Base-by-base conservation (phyloP, 2,329 filamentous ascomycete species). In the Drechslera avenae region DNA sequence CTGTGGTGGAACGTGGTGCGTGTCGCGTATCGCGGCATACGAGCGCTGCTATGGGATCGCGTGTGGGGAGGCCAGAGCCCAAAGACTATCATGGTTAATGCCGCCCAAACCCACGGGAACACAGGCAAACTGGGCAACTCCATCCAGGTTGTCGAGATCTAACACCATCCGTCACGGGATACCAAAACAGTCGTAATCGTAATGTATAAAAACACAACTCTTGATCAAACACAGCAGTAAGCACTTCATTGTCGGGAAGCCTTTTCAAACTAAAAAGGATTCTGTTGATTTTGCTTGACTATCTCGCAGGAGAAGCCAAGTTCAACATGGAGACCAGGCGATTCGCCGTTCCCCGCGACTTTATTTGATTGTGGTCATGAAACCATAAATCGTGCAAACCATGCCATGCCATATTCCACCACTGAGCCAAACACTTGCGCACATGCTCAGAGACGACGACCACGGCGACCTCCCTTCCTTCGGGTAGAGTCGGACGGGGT, bases 381-480 rank as follows among this genome's bases (percentile, higher is more conserved):
- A 63, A 61, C 57, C 68, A 59, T 71, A 66, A 68, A 62, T 68
- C 66, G 66, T 66, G 65, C 62, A 56, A 42, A 62, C 60, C 58
- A 67, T 68, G 64, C 64, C 68, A 71, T 66, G 59, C 66, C 62
- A 62, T 59, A 57, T 55, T 57, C 62, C 65, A 66, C 56, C 60
- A 66, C 54, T 57, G 62, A 59, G 62, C 61, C 75, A 74, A 45
- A 73, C 72, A 56, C 54, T 62, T 58, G 49, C 63, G 72, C 71
- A 77, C 62, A 76, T 73, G 78, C 81, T 90, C 84, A 99, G 81
- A 99, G 90, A 96, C 94, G 93, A 84, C 94, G 94, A 97, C 94
- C 94, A 90, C 94, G 93, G 83, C 94, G 92, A 97, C 94, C 94
- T 85, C 94, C 94, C 91, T 99, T 99, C 85, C 93, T 92, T 83